Evolutionary conservation across 1,284 basidiomycete genomes (phyloP), one percentile per base, ranked within the genome.

Genomic region (Cryptococcus wingfieldii): DNA sequence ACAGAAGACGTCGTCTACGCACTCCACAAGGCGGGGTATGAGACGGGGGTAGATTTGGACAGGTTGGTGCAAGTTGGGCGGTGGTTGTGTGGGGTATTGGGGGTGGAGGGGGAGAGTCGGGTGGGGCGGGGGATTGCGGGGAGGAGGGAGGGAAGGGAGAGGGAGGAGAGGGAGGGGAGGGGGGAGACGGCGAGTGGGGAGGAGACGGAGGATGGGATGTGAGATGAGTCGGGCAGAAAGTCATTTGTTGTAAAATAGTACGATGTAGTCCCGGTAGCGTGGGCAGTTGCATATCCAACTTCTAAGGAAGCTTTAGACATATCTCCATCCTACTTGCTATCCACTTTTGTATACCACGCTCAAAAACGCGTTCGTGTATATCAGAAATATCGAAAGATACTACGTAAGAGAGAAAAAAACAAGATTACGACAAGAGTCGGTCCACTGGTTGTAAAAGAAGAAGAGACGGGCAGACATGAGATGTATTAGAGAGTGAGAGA

Each of bases 1-100:
- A 94, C 90, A 0, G 92, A 95, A 69, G 90, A 93, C 64, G 84
- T 95, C 0, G 80, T 96, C 3, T 92, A 95, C 64, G 88, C 89
- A 0, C 80, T 97, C 5, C 83, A 85, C 48, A 83, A 81, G 25
- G 85, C 86, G 6, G 81, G 81, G 2, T 93, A 89, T 76, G 75
- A 81, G 14, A 85, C 90, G 0, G 82, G 81, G 13, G 79, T 88
- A 43, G 81, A 88, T 60, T 76, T 93, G 39, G 81, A 84, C 18
- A 77, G 81, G 60, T 78, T 94, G 46, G 86, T 84, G 1, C 83
- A 86, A 47, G 84, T 86, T 18, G 91, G 90, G 0, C 84, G 82
- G 70, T 94, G 90, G 90, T 86, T 94, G 49, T 87, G 84, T 38
- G 79, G 82, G 56, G 69, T 80, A 58, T 79, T 95, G 6, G 83